Conservation (phyloP, 106 monocot species). For the Dendrobium catenatum region DNA sequence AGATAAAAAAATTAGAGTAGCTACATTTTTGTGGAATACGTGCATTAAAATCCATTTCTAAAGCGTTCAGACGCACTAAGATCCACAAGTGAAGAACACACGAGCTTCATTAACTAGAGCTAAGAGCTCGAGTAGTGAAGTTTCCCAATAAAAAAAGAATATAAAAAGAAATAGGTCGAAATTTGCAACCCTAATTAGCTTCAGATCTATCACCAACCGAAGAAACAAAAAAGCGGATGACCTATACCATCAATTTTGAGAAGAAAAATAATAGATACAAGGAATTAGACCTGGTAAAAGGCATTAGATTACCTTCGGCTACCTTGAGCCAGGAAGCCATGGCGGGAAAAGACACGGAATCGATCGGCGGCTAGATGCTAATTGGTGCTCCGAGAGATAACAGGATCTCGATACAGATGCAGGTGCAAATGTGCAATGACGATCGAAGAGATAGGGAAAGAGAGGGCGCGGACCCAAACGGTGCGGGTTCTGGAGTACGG, state of each 20-base stretch:
- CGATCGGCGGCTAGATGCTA: neutral
- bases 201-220: neutral
- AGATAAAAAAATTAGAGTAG: too few species aligned
- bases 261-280: neutral
- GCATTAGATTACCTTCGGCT: constrained; percentile 1
- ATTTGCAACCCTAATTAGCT: neutral
- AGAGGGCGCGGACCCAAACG: neutral
- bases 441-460: neutral
- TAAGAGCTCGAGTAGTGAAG: neutral
- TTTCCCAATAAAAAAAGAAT: neutral
- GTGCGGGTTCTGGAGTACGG: neutral
- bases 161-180: neutral
- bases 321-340: constrained; percentile 8
- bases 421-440: neutral
- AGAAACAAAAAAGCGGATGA: neutral
- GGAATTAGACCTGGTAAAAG: neutral
- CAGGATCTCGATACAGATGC: neutral
- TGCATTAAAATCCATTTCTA: too few species aligned
- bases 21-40: neutral
- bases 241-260: neutral
- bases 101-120: neutral
- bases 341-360: neutral
- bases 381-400: neutral
- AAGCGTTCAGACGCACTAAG: neutral
- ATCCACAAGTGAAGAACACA: neutral